Conservation (phyloP, 73 alveolate genomes). For the Blepharisma japonicum region DNA sequence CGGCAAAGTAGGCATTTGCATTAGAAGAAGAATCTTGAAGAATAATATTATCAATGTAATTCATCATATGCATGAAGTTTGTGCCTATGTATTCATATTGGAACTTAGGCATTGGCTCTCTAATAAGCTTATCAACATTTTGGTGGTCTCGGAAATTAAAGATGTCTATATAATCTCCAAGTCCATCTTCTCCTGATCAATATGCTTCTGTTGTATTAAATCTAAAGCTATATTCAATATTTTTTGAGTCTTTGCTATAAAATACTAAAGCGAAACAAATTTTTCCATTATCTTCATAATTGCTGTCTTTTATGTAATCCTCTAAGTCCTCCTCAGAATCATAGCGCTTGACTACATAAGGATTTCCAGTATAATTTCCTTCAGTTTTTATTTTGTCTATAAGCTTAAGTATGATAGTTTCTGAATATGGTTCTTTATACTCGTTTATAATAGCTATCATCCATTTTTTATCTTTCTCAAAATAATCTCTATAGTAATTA, state of each 20-base stretch:
- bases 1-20: slow-evolving; percentile 9
- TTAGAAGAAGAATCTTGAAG: slow-evolving; percentile 9
- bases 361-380: not conserved
- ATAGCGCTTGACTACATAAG: not conserved
- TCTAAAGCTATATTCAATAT: not conserved
- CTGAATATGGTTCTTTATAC: not conserved
- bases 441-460: not conserved
- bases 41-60: slow-evolving; percentile 25
- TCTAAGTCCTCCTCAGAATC: slow-evolving; percentile 34
- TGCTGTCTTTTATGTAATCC: slow-evolving; percentile 34
- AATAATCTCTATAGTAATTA: not conserved
- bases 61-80: not conserved
- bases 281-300: slow-evolving; percentile 41
- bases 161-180: slow-evolving; percentile 53
- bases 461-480: not conserved
- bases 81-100: too few relatives aligned
- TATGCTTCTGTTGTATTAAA: not conserved
- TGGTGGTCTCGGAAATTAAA: not conserved
- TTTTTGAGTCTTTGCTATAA: slow-evolving; percentile 28
- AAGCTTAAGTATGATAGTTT: not conserved
- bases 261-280: slow-evolving; percentile 32
- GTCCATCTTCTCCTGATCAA: slow-evolving; percentile 56
- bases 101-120: too few relatives aligned
- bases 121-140: too few relatives aligned
- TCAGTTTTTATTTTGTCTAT: not conserved